Percentiles rank a stretch among this genome's conserved stretches.
phyloP scores from a whole-genome alignment of 2,329 filamentous ascomycete genomes.

The Tolypocladium cylindrosporum region DNA sequence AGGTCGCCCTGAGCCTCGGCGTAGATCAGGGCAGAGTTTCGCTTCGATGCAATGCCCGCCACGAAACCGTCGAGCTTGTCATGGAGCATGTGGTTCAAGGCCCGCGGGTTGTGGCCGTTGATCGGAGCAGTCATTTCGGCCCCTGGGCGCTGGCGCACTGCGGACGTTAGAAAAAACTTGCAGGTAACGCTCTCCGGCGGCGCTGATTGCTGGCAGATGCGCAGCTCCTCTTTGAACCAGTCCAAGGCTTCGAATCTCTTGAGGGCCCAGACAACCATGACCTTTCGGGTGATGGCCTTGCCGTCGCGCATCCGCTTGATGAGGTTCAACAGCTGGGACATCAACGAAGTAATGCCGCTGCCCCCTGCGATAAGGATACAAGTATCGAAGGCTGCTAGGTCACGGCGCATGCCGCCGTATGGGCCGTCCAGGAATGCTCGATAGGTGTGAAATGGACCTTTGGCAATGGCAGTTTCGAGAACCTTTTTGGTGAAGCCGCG shows the following conservation, averaged over 20 bases:
- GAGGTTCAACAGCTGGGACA: constrained; percentile 84
- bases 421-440: constrained; percentile 88
- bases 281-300: constrained; percentile 82
- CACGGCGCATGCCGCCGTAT: constrained; percentile 87
- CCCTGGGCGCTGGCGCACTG: constrained; percentile 29
- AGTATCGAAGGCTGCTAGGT: constrained; percentile 85
- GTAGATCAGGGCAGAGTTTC: constrained; percentile 73
- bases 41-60: constrained; percentile 75
- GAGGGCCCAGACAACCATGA: constrained; percentile 89
- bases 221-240: constrained; percentile 92
- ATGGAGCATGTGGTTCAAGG: constrained; percentile 67
- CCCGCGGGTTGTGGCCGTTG: constrained; percentile 28
- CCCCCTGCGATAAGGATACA: constrained; percentile 89
- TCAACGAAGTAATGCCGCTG: constrained; percentile 86
- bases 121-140: constrained; percentile 36
- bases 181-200: constrained; percentile 83
- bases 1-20: constrained; percentile 71
- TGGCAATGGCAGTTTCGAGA: constrained; percentile 70
- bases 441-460: constrained; percentile 86
- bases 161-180: constrained; percentile 86
- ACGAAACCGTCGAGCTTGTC: constrained; percentile 84
- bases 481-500: constrained; percentile 82
- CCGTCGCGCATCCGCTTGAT: constrained; percentile 94
- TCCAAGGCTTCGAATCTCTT: constrained; percentile 90
- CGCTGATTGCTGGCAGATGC: constrained; percentile 82